These are phyloP conservation scores for Fusarium euwallaceae DNA, from an alignment of 2,329 filamentous ascomycete genomes.

Conservation along the genomic window DNA sequence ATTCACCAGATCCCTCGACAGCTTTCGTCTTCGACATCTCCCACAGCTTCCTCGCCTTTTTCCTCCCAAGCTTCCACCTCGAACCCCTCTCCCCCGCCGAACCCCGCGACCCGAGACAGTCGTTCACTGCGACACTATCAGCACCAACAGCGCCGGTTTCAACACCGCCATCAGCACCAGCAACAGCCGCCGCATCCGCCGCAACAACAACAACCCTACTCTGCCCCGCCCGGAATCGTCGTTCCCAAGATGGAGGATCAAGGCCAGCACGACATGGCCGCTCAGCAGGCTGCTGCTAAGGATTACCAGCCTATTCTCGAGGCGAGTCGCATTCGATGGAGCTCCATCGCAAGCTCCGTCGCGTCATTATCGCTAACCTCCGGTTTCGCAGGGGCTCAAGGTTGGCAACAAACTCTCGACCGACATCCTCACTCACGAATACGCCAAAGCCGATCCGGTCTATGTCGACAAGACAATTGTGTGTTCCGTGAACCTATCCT, in stretches of 20 bases:
- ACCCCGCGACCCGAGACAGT: constrained; percentile 17
- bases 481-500: constrained; percentile 54
- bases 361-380: constrained; percentile 32
- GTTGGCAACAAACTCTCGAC: constrained; percentile 85
- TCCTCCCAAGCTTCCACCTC: constrained; percentile 33
- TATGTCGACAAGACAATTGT: constrained; percentile 91
- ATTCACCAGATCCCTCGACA: constrained; percentile 32
- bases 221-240: constrained; percentile 14
- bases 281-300: constrained; percentile 71
- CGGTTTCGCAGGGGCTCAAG: constrained; percentile 78
- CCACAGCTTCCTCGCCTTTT: constrained; percentile 34
- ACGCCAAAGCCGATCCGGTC: constrained; percentile 86
- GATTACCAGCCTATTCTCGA: constrained; percentile 70
- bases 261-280: constrained; percentile 61
- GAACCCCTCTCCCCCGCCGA: constrained; percentile 34
- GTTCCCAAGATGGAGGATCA: constrained; percentile 52
- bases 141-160: constrained; percentile 36
- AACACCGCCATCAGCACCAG: constrained; percentile 31
- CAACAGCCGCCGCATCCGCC: constrained; percentile 22
- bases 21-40: constrained; percentile 28
- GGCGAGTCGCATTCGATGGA: constrained; percentile 55
- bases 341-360: constrained; percentile 14
- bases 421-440: constrained; percentile 83
- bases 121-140: constrained; percentile 28
- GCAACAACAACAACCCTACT: constrained; percentile 23